phyloP scores from a whole-genome alignment of 1,284 basidiomycete species.

The Ganoderma leucocontextum region DNA sequence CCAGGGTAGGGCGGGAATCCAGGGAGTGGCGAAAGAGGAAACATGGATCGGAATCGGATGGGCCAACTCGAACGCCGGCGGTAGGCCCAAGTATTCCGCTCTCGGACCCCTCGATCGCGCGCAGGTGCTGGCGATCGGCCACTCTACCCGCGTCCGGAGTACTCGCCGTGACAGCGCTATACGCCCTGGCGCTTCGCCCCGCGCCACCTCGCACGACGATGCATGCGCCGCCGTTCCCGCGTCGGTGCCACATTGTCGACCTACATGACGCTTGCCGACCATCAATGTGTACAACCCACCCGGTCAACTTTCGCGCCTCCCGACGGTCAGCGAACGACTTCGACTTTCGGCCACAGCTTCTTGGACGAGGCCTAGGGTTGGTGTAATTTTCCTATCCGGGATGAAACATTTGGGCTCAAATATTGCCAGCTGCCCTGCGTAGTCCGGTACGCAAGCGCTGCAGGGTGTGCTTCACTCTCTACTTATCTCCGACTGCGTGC shows the following conservation, averaged over 20 bases:
- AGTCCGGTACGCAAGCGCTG: neutral
- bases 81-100: neutral
- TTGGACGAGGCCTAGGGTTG: neutral
- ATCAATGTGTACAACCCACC: neutral
- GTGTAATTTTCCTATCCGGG: conserved; percentile 3
- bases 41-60: neutral
- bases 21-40: neutral
- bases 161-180: too few relatives aligned
- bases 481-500: neutral
- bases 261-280: neutral
- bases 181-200: neutral
- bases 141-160: neutral
- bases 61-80: neutral
- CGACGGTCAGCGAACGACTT: neutral
- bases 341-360: neutral
- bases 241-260: neutral
- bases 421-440: neutral
- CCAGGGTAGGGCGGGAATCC: neutral
- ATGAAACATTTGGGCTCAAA: neutral
- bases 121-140: neutral
- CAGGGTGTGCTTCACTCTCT: neutral
- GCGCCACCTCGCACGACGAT: neutral
- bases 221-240: neutral
- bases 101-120: conserved; percentile 1
- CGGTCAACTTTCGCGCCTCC: neutral